A percentile compares a stretch with the other conserved stretches of the same genome.
These are phyloP conservation scores for Acanthochlamys bracteata DNA, from an alignment of 106 monocot species.

Conservation along the genomic window DNA sequence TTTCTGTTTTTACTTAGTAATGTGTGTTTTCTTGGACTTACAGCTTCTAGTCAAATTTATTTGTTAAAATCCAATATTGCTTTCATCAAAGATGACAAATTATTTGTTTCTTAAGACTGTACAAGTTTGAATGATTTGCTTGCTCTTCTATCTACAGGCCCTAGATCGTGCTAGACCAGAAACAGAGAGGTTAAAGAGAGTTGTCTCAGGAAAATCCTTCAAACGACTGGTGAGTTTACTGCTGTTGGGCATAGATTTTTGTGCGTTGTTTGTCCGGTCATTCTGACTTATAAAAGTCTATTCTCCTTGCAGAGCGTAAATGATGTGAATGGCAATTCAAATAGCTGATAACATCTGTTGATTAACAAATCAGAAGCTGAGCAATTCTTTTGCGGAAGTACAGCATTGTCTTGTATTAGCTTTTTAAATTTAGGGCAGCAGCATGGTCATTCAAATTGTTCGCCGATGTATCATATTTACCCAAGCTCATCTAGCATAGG, in stretches of 20 bases:
- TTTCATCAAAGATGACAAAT: not conserved
- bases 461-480: too few species aligned
- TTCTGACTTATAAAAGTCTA: not conserved
- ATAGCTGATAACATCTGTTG: not conserved
- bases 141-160: constrained; percentile 29
- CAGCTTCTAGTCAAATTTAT: not conserved
- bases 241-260: not conserved
- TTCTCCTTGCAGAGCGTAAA: constrained; percentile 26
- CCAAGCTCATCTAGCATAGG: too few species aligned
- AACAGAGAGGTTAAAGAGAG: constrained; percentile 37
- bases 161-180: constrained; percentile 76
- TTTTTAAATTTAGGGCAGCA: too few species aligned
- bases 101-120: not conserved
- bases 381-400: not conserved
- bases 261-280: too few species aligned
- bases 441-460: too few species aligned
- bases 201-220: constrained; percentile 44
- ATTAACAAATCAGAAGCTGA: not conserved
- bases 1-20: not conserved
- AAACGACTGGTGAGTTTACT: constrained; percentile 50
- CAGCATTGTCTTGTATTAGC: not conserved
- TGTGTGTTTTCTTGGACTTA: not conserved
- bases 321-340: constrained; percentile 22
- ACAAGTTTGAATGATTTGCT: not conserved
- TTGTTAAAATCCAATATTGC: not conserved